Percentiles rank a stretch among this genome's conserved stretches.
Evolutionary conservation across 2,329 filamentous ascomycete species (phyloP).

Genomic region (Fusarium proliferatum): DNA sequence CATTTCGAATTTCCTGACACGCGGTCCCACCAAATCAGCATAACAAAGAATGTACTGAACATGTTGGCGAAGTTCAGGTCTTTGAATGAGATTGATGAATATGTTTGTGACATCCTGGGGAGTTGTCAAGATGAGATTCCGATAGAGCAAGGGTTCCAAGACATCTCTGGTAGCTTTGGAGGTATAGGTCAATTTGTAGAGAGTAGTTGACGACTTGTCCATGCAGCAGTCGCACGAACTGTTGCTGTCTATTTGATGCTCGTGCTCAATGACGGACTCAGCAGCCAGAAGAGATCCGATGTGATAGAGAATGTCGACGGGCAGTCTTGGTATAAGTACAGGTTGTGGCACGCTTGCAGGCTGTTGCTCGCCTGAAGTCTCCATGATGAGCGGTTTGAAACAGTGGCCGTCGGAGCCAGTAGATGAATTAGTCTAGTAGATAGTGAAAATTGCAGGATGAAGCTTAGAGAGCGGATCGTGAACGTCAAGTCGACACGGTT

Average conservation of each 20-base stretch:
- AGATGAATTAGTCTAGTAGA: neutral
- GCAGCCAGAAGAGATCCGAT: constrained; percentile 2
- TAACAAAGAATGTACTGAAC: constrained; percentile 18
- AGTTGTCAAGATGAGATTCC: constrained; percentile 14
- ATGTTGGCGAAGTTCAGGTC: constrained; percentile 23
- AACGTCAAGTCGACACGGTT: neutral
- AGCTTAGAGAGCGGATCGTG: neutral
- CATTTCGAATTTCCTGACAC: neutral
- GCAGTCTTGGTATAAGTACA: constrained; percentile 6
- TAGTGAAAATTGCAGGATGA: neutral
- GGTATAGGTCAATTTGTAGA: constrained; percentile 21
- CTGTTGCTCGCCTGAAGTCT: neutral
- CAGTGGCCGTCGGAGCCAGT: too few relatives aligned
- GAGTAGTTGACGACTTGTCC: neutral
- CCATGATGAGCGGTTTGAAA: constrained; percentile 2
- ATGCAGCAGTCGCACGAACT: neutral
- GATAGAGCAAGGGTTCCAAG: constrained; percentile 34
- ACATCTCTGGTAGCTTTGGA: constrained; percentile 25
- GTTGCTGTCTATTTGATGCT: neutral
- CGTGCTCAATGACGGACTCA: neutral
- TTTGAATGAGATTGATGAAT: constrained; percentile 27
- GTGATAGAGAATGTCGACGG: constrained; percentile 29
- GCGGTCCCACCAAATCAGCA: neutral
- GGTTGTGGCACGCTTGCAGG: neutral
- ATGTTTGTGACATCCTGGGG: constrained; percentile 13